Evolutionary conservation across 2,329 filamentous ascomycete genomes (phyloP).

Genomic region (Daldinia eschscholtzii): DNA sequence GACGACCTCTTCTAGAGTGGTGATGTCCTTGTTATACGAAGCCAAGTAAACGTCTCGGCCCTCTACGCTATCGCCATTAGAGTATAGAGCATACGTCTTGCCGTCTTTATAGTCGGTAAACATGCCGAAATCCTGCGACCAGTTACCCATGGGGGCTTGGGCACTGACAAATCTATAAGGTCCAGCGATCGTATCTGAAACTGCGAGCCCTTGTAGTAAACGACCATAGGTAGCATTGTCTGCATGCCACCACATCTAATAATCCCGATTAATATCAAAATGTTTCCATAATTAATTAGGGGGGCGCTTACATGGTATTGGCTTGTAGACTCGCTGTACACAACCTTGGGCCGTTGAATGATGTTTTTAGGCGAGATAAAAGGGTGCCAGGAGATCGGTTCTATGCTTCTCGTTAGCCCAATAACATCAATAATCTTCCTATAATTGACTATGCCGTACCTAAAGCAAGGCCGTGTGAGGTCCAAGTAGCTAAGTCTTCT

Average conservation of each 20-base stretch:
- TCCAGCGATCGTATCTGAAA: conserved; percentile 64
- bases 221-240: conserved; percentile 69
- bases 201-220: conserved; percentile 68
- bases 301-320: conserved; percentile 65
- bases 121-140: conserved; percentile 72
- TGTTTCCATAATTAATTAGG: background rate
- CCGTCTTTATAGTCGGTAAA: conserved; percentile 72
- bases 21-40: conserved; percentile 65
- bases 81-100: conserved; percentile 68
- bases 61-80: conserved; percentile 67
- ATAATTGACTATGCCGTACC: conserved; percentile 53
- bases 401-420: conserved; percentile 46
- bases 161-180: conserved; percentile 68
- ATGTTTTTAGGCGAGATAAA: conserved; percentile 68
- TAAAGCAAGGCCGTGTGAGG: conserved; percentile 67
- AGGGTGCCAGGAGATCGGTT: conserved; percentile 65
- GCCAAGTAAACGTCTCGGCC: conserved; percentile 70
- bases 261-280: background rate
- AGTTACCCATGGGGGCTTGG: conserved; percentile 68
- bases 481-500: conserved; percentile 71
- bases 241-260: conserved; percentile 69
- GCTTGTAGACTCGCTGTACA: conserved; percentile 65
- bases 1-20: conserved; percentile 64
- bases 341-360: conserved; percentile 73
- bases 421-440: background rate